Evolutionary conservation across 2,329 filamentous ascomycete species (phyloP).

Genomic region (Penicillium italicum): DNA sequence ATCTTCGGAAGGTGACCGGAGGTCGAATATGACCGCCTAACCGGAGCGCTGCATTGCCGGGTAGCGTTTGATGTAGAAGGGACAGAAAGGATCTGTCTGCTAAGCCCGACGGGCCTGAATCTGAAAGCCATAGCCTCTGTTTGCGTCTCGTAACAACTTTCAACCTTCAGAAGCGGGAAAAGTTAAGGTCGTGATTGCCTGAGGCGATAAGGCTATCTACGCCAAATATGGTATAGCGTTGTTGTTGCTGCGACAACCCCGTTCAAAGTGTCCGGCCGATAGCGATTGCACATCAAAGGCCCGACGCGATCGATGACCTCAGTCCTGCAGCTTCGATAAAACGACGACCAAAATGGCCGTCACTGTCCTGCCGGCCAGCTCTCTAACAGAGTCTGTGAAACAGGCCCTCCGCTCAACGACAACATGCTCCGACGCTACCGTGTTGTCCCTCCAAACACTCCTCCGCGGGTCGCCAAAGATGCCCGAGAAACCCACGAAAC

Average conservation of each 20-base stretch:
- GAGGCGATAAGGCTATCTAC: constrained; percentile 13
- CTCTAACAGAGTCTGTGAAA: constrained; percentile 49
- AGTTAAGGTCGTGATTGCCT: constrained; percentile 9
- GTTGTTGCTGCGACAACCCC: constrained; percentile 34
- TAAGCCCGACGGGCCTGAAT: constrained; percentile 15
- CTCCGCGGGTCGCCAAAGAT: constrained; percentile 30
- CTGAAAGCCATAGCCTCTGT: constrained; percentile 19
- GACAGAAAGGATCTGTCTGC: constrained; percentile 1
- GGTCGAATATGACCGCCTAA: constrained; percentile 18
- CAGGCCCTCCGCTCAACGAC: constrained; percentile 52
- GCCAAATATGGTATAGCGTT: constrained; percentile 18
- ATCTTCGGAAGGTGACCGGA: constrained; percentile 41
- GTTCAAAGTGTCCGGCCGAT: constrained; percentile 18
- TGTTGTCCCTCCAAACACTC: constrained; percentile 40
- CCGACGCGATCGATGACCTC: constrained; percentile 15
- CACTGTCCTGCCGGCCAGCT: constrained; percentile 30
- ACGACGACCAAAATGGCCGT: constrained; percentile 29
- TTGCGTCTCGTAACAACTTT: background rate
- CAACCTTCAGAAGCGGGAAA: constrained; percentile 7
- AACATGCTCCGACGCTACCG: constrained; percentile 50
- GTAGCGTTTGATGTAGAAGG: constrained; percentile 2
- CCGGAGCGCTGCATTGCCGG: constrained; percentile 4
- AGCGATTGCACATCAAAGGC: constrained; percentile 22
- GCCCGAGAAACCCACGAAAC: constrained; percentile 24
- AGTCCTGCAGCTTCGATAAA: constrained; percentile 14